phyloP scores from a whole-genome alignment of 495 filamentous ascomycete species.

The Elaphomyces granulatus region DNA sequence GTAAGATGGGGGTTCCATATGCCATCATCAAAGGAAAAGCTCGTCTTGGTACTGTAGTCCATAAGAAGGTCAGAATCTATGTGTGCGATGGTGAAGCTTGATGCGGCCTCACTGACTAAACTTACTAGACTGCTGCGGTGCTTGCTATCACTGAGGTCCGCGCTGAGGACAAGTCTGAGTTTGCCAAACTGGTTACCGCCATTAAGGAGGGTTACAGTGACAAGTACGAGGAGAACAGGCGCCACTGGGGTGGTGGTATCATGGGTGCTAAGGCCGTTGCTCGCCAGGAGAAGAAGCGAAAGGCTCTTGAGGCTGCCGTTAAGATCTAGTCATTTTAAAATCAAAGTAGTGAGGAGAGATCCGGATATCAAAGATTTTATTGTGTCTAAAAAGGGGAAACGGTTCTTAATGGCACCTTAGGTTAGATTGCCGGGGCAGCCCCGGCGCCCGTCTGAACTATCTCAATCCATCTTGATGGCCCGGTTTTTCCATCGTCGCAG shows the following conservation, averaged over 20 bases:
- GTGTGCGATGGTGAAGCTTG: not conserved
- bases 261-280: constrained; percentile 97
- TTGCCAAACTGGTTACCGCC: constrained; percentile 87
- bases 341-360: no score
- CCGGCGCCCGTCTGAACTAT: no score
- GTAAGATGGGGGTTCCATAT: constrained; percentile 99
- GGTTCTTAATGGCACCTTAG: no score
- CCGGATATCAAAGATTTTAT: no score
- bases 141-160: constrained; percentile 93
- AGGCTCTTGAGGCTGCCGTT: constrained; percentile 82
- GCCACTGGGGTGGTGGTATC: constrained; percentile 99
- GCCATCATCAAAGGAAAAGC: constrained; percentile 99
- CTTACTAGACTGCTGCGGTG: constrained; percentile 76
- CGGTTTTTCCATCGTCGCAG: no score
- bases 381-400: no score
- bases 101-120: not conserved
- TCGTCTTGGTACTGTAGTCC: constrained; percentile 93
- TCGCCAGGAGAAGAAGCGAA: constrained; percentile 88
- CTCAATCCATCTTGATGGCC: no score
- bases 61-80: constrained; percentile 98
- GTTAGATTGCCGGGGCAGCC: no score
- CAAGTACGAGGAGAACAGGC: constrained; percentile 83
- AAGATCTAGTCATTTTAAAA: no score
- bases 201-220: constrained; percentile 97
- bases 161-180: constrained; percentile 92